Conservation (phyloP, 1,284 basidiomycete species). For the Apiotrichum veenhuisii region DNA sequence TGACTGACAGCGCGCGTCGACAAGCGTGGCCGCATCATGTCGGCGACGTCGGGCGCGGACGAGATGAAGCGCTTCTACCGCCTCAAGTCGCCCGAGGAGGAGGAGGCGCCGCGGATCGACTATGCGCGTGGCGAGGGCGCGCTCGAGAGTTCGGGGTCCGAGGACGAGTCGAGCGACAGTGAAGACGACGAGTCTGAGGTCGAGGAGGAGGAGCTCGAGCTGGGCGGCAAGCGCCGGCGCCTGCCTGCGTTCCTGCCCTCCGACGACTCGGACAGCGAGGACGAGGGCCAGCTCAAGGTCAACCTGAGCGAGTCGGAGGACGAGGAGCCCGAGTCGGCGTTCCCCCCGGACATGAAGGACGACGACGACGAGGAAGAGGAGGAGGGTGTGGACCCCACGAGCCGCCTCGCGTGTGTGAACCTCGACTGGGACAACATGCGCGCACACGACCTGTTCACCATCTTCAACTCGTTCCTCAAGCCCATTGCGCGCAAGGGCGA, state of each 20-base stretch:
- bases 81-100: constrained; percentile 49
- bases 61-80: constrained; percentile 79
- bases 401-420: constrained; percentile 85
- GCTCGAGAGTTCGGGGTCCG: constrained; percentile 73
- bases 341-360: constrained; percentile 28
- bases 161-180: constrained; percentile 62
- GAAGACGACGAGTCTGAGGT: constrained; percentile 40
- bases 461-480: constrained; percentile 79
- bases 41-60: constrained; percentile 65
- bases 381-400: constrained; percentile 53
- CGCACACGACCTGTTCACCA: constrained; percentile 84
- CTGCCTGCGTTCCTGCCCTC: constrained; percentile 47
- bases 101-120: constrained; percentile 58
- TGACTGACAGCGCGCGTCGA: constrained; percentile 64
- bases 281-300: constrained; percentile 51
- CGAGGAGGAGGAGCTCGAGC: constrained; percentile 52
- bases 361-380: constrained; percentile 45
- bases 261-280: constrained; percentile 41
- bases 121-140: constrained; percentile 85
- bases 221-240: constrained; percentile 55
- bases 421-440: constrained; percentile 98
- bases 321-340: constrained; percentile 58
- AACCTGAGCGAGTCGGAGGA: constrained; percentile 65
- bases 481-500: constrained; percentile 21
- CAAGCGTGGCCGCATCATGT: constrained; percentile 83